Evolutionary conservation across 495 filamentous ascomycete species (phyloP), one percentile per base, ranked within the genome.

Genomic region (Apiosordaria backusii): DNA sequence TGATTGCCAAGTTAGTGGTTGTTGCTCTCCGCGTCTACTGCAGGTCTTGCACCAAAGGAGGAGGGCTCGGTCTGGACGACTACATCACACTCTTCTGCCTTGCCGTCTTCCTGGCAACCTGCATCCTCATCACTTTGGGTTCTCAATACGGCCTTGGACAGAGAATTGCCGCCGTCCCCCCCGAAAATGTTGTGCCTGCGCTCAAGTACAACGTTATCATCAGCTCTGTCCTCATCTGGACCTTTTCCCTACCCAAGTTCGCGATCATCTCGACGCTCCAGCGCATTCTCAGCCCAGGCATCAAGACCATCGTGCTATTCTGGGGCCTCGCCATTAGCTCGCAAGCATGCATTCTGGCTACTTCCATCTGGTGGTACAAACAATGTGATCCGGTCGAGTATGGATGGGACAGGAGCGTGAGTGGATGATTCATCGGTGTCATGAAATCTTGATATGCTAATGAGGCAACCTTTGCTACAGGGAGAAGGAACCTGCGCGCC

Each of bases 11-110:
- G 19, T 23, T 50, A 66, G 64, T 66, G 5, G 25, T 66, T 26
- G 58, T 66, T 50, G 57, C 26, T 4, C 58, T 66, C 19, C 64
- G 64, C 26, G 58, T 61, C 26, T 66, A 61, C 21, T 61, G 58
- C 24, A 22, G 64, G 9, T 57, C 45, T 3, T 25, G 7, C 13
- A 40, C 24, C 10, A 54, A 22, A n/a, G 58, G 58, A 0, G 6
- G 25, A 2, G 64, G 64, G 2, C 64, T 66, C 19, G 64, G 64
- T 7, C 2, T 55, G 23, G 64, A 66, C 64, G 64, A 66, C 64
- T 61, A 55, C 57, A 66, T 66, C 64, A 66, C 64, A 9, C 23
- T 66, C 18, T 10, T 15, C 50, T 66, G 64, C 50, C 57, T 66
- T 9, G 45, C 24, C 50, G 64, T 66, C 58, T 61, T 66, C 57